Conservation (phyloP, 176 grass and related monocot genomes). For the Triticum monococcum region DNA sequence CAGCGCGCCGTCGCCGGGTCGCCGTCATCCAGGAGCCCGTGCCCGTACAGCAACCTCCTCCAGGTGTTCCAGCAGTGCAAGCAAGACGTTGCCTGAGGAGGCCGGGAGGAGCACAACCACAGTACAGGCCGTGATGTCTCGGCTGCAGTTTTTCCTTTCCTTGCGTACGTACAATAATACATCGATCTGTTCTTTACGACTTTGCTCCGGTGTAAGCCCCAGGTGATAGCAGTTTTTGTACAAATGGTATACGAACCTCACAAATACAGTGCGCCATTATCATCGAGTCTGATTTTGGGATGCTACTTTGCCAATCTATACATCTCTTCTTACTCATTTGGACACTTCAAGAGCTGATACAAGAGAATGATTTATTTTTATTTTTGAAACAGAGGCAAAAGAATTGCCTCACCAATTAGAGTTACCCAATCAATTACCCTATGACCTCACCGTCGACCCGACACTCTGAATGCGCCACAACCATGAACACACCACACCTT, state of each 20-base stretch:
- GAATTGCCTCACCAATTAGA: too few relatives aligned
- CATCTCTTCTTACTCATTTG: not conserved
- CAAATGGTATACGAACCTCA: slow-evolving; percentile 19
- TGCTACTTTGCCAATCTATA: not conserved
- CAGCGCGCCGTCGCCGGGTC: slow-evolving; percentile 34
- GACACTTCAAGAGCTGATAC: too few relatives aligned
- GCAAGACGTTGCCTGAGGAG: slow-evolving; percentile 29
- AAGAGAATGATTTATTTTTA: too few relatives aligned
- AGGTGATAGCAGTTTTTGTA: slow-evolving; percentile 6
- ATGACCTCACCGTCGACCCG: too few relatives aligned
- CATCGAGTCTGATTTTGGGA: not conserved
- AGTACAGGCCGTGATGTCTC: slow-evolving; percentile 25
- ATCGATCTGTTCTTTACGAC: not conserved
- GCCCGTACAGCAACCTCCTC: slow-evolving; percentile 51
- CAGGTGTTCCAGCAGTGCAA: slow-evolving; percentile 68
- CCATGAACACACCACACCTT: too few relatives aligned
- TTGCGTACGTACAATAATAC: not conserved
- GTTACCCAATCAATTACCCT: too few relatives aligned
- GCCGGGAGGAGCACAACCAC: not conserved
- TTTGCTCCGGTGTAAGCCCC: not conserved
- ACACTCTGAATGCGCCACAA: too few relatives aligned
- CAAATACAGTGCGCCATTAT: slow-evolving; percentile 1
- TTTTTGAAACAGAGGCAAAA: too few relatives aligned
- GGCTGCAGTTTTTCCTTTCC: not conserved
- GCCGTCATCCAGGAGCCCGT: slow-evolving; percentile 41